phyloP scores from a whole-genome alignment of 1,284 basidiomycete species.

The Microbotryum lychnidis-dioicae region DNA sequence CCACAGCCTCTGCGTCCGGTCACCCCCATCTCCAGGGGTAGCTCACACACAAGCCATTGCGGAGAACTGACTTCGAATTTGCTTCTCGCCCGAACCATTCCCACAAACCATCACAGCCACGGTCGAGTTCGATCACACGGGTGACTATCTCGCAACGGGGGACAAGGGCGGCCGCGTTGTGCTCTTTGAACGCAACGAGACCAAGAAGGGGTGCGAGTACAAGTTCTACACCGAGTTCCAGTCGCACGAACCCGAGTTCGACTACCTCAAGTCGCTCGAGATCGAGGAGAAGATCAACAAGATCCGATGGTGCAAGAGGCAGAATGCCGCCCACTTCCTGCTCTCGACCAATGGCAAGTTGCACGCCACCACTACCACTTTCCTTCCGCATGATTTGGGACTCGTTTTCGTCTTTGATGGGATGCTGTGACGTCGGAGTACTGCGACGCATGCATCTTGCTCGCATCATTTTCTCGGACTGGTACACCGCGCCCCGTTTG shows the following conservation, averaged over 20 bases:
- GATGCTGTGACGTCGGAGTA: background rate
- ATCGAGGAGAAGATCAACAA: slow-evolving; percentile 99
- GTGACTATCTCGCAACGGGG: slow-evolving; percentile 97
- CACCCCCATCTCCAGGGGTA: background rate
- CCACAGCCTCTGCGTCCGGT: too few species aligned
- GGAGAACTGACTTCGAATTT: background rate
- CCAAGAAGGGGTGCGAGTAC: slow-evolving; percentile 99
- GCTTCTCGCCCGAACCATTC: background rate
- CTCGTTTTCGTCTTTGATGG: background rate
- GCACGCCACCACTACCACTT: background rate
- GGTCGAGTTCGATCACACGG: slow-evolving; percentile 98
- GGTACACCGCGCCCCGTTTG: too few species aligned
- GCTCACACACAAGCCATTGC: background rate
- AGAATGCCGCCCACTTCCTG: slow-evolving; percentile 94
- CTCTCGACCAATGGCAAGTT: slow-evolving; percentile 85
- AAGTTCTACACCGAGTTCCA: slow-evolving; percentile 99
- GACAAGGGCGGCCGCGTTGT: slow-evolving; percentile 99
- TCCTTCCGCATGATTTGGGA: background rate
- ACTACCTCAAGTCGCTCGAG: slow-evolving; percentile 98
- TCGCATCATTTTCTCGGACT: too few species aligned
- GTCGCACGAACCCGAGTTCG: slow-evolving; percentile 99
- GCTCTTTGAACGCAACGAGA: slow-evolving; percentile 95
- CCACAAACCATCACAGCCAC: slow-evolving; percentile 49
- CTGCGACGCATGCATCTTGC: background rate
- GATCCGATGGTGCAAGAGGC: slow-evolving; percentile 99